A percentile compares a stretch with the other conserved stretches of the same genome.
Conservation (phyloP, 2,329 filamentous ascomycete genomes). For the Juglanconis juglandina region DNA sequence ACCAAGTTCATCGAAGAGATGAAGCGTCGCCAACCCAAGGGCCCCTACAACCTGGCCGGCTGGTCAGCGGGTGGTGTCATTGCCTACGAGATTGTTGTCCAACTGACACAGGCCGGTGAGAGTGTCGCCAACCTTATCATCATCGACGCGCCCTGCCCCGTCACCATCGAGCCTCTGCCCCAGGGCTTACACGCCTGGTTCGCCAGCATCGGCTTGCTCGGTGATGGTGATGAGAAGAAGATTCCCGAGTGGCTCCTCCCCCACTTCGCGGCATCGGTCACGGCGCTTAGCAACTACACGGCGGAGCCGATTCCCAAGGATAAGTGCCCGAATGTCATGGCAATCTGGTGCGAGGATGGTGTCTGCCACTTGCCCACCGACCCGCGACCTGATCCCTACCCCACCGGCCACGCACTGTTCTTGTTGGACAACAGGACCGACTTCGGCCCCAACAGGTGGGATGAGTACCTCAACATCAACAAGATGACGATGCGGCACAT, state of each 20-base stretch:
- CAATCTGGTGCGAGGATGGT: constrained; percentile 71
- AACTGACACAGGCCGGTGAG: constrained; percentile 56
- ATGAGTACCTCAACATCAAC: constrained; percentile 57
- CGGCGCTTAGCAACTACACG: constrained; percentile 66
- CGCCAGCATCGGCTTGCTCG: constrained; percentile 67
- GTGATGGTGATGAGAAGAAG: constrained; percentile 55
- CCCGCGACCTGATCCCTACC: constrained; percentile 60
- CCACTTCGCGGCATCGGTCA: constrained; percentile 68
- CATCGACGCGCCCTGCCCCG: constrained; percentile 64
- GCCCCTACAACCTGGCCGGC: constrained; percentile 66
- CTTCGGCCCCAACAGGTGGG: constrained; percentile 69
- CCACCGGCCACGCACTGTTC: constrained; percentile 62
- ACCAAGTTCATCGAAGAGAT: constrained; percentile 66
- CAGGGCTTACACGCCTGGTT: constrained; percentile 66
- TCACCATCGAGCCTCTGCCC: constrained; percentile 67
- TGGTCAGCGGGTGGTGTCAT: constrained; percentile 77
- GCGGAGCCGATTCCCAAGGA: constrained; percentile 59
- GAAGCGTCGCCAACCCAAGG: constrained; percentile 64
- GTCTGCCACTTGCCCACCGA: constrained; percentile 66
- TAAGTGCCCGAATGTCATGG: constrained; percentile 57
- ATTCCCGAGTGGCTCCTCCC: constrained; percentile 71
- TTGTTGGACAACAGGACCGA: constrained; percentile 70
- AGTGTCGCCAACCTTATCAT: constrained; percentile 58
- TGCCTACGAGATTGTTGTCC: constrained; percentile 63
- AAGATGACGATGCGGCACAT: constrained; percentile 65